These are phyloP conservation scores for Cyberlindnera japonica DNA, from an alignment of 805 yeast genomes.

Conservation along the genomic window DNA sequence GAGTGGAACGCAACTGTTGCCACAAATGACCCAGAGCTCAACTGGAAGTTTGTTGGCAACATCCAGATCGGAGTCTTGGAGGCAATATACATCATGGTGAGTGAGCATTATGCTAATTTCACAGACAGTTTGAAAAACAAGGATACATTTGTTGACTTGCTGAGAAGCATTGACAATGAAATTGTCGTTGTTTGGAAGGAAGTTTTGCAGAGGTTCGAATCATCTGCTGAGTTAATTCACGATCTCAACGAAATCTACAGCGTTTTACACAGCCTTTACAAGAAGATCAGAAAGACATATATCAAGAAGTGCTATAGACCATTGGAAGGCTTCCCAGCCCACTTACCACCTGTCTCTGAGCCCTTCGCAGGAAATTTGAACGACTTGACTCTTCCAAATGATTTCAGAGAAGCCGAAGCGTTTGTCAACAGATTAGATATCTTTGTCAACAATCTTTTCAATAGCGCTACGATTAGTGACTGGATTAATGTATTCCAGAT, in stretches of 20 bases:
- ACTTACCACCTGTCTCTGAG: constrained; percentile 3
- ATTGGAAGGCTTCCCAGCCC: constrained; percentile 22
- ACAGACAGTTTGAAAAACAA: constrained; percentile 62
- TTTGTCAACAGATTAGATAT: constrained; percentile 64
- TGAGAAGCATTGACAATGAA: constrained; percentile 67
- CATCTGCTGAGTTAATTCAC: constrained; percentile 17
- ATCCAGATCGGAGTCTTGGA: constrained; percentile 82
- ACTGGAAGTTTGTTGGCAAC: constrained; percentile 65
- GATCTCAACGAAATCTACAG: constrained; percentile 30
- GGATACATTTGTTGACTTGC: constrained; percentile 54
- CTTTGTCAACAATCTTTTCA: constrained; percentile 54
- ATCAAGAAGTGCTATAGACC: constrained; percentile 72
- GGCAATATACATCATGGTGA: constrained; percentile 65
- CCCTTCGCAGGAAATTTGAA: constrained; percentile 4
- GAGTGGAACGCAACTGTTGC: constrained; percentile 48
- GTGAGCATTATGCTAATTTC: constrained; percentile 72
- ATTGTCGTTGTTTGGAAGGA: constrained; percentile 49
- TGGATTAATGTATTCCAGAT: constrained; percentile 78
- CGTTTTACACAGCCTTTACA: constrained; percentile 44
- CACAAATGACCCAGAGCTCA: constrained; percentile 45
- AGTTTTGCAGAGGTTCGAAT: constrained; percentile 26
- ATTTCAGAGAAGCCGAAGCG: constrained; percentile 48
- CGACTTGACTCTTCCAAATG: constrained; percentile 28
- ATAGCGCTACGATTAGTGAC: constrained; percentile 57
- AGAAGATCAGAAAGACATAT: constrained; percentile 62